Base-by-base conservation (phyloP, 345 rosid genomes). In the Raphanus sativus region DNA sequence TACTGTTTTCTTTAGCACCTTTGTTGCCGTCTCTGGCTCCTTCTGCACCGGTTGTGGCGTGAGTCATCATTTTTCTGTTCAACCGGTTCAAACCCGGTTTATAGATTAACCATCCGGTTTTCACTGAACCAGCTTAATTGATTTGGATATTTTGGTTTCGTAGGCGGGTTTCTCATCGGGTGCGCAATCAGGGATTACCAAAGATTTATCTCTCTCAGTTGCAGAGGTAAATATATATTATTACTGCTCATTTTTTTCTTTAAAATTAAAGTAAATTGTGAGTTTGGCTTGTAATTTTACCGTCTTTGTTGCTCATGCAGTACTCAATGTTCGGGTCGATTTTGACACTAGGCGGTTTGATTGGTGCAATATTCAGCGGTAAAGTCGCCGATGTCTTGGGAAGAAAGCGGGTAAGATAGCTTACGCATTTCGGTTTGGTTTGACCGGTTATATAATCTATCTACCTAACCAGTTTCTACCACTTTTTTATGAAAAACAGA, bases 21-120 rank as follows among this genome's bases (percentile, higher is more conserved):
- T 77, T 11, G 83, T 86, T 16, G 87, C 89, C 10, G 79, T 85
- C 29, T 78, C 79, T 38, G 87, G 86, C 40, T 85, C 88, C 59
- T 83, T 82, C 75, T 69, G 77, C 12, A 69, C 66, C 75, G 89
- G 91, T 30, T 85, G 83, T 36, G 82, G 81, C 30, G 89, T 88
- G 33, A 75, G 80, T 75, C 63, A 2, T 25, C 25, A 3, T 16
- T 15, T 50, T 34, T 62, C 34, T 0, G 6, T 67, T 52, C 11
- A 0, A 33, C 36, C 36, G 36, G 40, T 34, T 34, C 40, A 34
- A 34, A 33, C 9, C 36, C 60, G 67, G 52, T 58, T 58, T 32
- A 56, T 11, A 4, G 8, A 30, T 32, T 3, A 30, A 32, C 66
- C 42, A 61, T 48, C 55, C 6, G 55, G 55, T 48, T 48, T 48